Evolutionary conservation across 495 filamentous ascomycete genomes (phyloP).

Genomic region (Aspergillus baeticus): DNA sequence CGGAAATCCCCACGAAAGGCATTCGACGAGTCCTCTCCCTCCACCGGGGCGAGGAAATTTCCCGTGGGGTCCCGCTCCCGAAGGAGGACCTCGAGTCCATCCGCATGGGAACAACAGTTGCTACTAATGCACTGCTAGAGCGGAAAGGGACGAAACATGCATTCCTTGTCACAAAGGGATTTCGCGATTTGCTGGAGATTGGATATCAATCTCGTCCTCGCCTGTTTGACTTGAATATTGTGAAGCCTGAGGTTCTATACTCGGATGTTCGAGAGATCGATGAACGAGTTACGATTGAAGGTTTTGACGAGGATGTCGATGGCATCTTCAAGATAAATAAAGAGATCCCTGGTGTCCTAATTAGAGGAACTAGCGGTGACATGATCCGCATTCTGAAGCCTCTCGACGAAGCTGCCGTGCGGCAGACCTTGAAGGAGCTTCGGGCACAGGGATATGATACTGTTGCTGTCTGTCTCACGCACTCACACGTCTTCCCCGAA

Average conservation of each 20-base stretch:
- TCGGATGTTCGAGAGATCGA: constrained; percentile 67
- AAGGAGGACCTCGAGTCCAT: constrained; percentile 30
- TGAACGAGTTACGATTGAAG: constrained; percentile 72
- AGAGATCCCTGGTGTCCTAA: constrained; percentile 19
- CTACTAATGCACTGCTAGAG: constrained; percentile 82
- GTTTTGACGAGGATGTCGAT: constrained; percentile 36
- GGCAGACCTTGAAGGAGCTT: constrained; percentile 28
- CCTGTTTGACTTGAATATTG: constrained; percentile 73
- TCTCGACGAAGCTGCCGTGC: constrained; percentile 22
- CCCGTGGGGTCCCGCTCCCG: constrained; percentile 18
- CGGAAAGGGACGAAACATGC: constrained; percentile 85
- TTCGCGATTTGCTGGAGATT: constrained; percentile 80
- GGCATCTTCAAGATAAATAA: constrained; percentile 46
- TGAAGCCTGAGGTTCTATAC: constrained; percentile 69
- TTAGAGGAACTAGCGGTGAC: constrained; percentile 38
- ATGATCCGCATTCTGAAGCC: constrained; percentile 36
- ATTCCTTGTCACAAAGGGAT: constrained; percentile 82
- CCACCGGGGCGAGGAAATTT: neutral
- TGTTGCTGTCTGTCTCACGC: constrained; percentile 41
- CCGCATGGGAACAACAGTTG: constrained; percentile 83
- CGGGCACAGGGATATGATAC: constrained; percentile 35
- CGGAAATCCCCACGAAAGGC: neutral
- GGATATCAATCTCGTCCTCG: constrained; percentile 76
- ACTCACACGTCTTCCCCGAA: constrained; percentile 44
- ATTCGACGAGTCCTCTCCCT: constrained; percentile 2